These are phyloP conservation scores for Diversispora eburnea DNA, from an alignment of 192 early-diverging fungal genomes.

Conservation along the genomic window DNA sequence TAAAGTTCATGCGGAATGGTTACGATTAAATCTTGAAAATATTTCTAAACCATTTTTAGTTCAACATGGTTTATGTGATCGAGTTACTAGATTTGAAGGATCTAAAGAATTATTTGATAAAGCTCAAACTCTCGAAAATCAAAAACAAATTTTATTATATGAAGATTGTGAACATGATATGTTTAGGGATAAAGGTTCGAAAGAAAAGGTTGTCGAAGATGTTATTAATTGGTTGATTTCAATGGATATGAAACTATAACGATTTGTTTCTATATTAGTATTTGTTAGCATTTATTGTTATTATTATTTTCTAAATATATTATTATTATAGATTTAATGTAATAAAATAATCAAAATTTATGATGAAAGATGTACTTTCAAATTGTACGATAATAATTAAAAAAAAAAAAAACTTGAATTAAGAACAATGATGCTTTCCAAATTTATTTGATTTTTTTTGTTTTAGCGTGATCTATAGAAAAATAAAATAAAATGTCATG, in stretches of 20 bases:
- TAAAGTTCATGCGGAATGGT: neutral
- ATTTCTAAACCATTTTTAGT: slow-evolving; percentile 20
- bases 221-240: slow-evolving; percentile 9
- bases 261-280: too few species aligned
- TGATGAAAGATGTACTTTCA: too few species aligned
- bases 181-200: neutral
- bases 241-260: neutral
- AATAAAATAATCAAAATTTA: too few species aligned
- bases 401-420: too few species aligned
- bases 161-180: slow-evolving; percentile 22
- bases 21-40: slow-evolving; percentile 8
- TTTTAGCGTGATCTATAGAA: too few species aligned
- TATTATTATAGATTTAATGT: too few species aligned
- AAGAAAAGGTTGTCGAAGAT: slow-evolving; percentile 8
- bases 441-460: too few species aligned
- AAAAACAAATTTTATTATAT: slow-evolving; percentile 17
- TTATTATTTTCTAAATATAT: too few species aligned
- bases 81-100: neutral
- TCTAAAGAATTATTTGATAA: slow-evolving; percentile 7
- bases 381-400: too few species aligned
- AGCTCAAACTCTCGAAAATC: slow-evolving; percentile 7
- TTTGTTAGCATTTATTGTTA: too few species aligned
- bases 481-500: too few species aligned
- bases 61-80: slow-evolving; percentile 23
- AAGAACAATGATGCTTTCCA: too few species aligned